These are phyloP conservation scores for Kingdonia uniflora DNA, from an alignment of 164 flowering plant genomes.

Conservation along the genomic window DNA sequence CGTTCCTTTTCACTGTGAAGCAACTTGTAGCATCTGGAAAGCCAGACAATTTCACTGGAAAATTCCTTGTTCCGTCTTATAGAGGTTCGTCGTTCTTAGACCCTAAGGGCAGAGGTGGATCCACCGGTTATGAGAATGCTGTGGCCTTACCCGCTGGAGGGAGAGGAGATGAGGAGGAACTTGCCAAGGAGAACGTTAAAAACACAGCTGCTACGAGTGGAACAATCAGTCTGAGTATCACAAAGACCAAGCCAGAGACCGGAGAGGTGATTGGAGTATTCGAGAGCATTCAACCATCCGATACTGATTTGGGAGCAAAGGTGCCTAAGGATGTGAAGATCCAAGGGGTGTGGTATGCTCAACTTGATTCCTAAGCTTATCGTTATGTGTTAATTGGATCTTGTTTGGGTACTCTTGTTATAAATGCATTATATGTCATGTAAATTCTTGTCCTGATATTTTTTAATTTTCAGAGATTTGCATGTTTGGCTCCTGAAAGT, in stretches of 20 bases:
- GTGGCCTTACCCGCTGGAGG: slow-evolving; percentile 98
- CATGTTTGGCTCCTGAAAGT: too few relatives aligned
- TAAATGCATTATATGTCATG: too few relatives aligned
- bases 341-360: slow-evolving; percentile 93
- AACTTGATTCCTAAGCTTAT: slow-evolving; percentile 52
- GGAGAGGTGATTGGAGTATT: slow-evolving; percentile 93
- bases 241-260: slow-evolving; percentile 72
- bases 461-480: too few relatives aligned
- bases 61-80: slow-evolving; percentile 86
- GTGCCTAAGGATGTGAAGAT: slow-evolving; percentile 91
- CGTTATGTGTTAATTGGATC: neutral
- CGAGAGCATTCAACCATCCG: slow-evolving; percentile 92
- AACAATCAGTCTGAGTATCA: slow-evolving; percentile 67
- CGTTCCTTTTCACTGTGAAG: slow-evolving; percentile 89
- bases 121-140: slow-evolving; percentile 86
- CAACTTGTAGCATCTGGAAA: slow-evolving; percentile 87
- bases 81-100: slow-evolving; percentile 91
- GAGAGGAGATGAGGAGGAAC: slow-evolving; percentile 97
- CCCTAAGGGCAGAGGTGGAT: slow-evolving; percentile 98
- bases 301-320: slow-evolving; percentile 93
- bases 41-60: slow-evolving; percentile 68
- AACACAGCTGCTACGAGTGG: slow-evolving; percentile 54
- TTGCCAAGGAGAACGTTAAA: slow-evolving; percentile 75
- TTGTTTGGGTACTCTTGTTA: neutral
- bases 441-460: too few relatives aligned